These are phyloP conservation scores for Handroanthus guayacan DNA, from an alignment of 257 asterid species.

Conservation along the genomic window DNA sequence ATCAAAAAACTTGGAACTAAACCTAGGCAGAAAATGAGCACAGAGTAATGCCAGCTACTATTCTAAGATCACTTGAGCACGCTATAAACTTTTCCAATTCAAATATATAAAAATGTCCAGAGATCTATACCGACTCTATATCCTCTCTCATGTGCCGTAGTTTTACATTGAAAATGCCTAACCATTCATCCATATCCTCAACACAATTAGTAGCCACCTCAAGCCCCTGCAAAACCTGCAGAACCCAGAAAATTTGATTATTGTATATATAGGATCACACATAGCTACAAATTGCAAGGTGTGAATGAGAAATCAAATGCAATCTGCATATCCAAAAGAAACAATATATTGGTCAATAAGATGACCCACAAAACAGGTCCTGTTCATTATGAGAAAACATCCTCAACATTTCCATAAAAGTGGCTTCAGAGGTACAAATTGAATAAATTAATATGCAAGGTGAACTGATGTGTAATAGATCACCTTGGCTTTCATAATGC, in stretches of 20 bases:
- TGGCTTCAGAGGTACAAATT: constrained; percentile 4
- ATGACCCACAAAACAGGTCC: constrained; percentile 16
- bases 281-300: constrained; percentile 31
- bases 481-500: constrained; percentile 8
- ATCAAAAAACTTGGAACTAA: constrained; percentile 11
- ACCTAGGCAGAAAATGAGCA: constrained; percentile 26
- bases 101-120: constrained; percentile 21
- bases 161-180: constrained; percentile 90
- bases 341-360: constrained; percentile 9
- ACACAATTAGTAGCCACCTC: constrained; percentile 83
- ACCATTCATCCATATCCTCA: constrained; percentile 99
- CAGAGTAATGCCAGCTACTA: not conserved
- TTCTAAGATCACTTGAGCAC: constrained; percentile 22
- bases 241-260: constrained; percentile 33
- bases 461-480: not conserved
- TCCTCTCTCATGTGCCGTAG: constrained; percentile 99
- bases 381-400: constrained; percentile 12
- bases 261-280: constrained; percentile 3
- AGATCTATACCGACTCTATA: constrained; percentile 83
- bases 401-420: constrained; percentile 13
- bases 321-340: not conserved
- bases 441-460: constrained; percentile 12
- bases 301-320: constrained; percentile 9
- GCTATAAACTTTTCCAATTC: constrained; percentile 13
- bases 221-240: constrained; percentile 89